Base-by-base conservation (phyloP, 148 eudicot species). In the Spergularia bocconei region DNA sequence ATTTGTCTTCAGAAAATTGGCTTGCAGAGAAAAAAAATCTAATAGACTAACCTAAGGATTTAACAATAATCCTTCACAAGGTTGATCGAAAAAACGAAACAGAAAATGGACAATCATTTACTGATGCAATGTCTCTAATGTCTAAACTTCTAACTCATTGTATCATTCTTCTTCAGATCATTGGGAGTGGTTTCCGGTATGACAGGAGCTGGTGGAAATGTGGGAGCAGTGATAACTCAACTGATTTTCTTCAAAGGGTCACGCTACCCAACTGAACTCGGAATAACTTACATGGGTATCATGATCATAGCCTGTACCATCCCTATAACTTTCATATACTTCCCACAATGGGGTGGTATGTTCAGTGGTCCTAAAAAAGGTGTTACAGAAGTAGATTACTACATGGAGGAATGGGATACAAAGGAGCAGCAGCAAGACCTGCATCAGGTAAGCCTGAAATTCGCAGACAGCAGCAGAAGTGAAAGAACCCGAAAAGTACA, bases 341-440 rank as follows among this genome's bases (percentile, higher is more conserved):
- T 91, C 74, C 89, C 89, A 20, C 93, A 88, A 71, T 93, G 98
- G 98, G 98, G 95, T 0, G 95, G 98, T 3, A 88, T 91, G 91
- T 87, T 93, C 56, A 84, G 76, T 13, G 95, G 95, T 17, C 91
- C 97, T 12, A 75, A 84, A 4, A 23, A 78, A 25, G 77, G 82
- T 47, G 13, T 44, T 11, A 79, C 92, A 0, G 98, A 93, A 77
- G 91, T 86, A 51, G 91, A 88, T 69, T 93, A 91, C 76, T 91
- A 93, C 79, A 55, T 86, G 72, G 51, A 77, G 1, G 97, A 93
- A 69, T 93, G 92, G 94, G 82, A 72, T 53, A 25, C 54, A 0
- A 78, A 54, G 8, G 98, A 93, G 71, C 79, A 85, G 79, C 75
- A 81, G 16, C 36, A 47, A 25, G 88, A 87, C 3, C 76, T 76